A percentile compares a stretch with the other conserved stretches of the same genome.
phyloP scores from a whole-genome alignment of 805 yeast genomes.

The Candida parachauliodes region DNA sequence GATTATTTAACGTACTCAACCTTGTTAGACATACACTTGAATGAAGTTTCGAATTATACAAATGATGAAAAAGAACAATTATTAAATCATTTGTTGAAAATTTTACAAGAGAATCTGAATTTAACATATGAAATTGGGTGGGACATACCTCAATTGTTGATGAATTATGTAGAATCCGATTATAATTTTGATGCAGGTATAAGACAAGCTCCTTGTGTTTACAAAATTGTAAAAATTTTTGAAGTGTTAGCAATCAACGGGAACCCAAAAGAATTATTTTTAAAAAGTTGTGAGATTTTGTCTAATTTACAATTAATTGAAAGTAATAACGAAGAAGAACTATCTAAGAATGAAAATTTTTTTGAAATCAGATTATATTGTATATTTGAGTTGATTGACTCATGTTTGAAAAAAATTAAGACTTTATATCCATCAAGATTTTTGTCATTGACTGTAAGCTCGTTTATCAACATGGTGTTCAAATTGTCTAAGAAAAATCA shows the following conservation, averaged over 20 bases:
- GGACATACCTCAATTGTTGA: slow-evolving; percentile 77
- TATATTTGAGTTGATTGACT: slow-evolving; percentile 59
- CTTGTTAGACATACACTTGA: slow-evolving; percentile 57
- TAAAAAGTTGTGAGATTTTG: slow-evolving; percentile 67
- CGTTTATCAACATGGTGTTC: slow-evolving; percentile 46
- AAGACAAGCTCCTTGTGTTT: slow-evolving; percentile 38
- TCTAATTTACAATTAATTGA: slow-evolving; percentile 34
- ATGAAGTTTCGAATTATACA: slow-evolving; percentile 43
- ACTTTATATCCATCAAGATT: slow-evolving; percentile 80
- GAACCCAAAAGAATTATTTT: slow-evolving; percentile 74
- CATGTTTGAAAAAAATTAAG: slow-evolving; percentile 55
- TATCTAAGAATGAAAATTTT: slow-evolving; percentile 21
- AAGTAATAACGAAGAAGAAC: slow-evolving; percentile 14
- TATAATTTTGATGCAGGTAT: slow-evolving; percentile 22
- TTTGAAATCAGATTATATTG: slow-evolving; percentile 62
- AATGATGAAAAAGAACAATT: slow-evolving; percentile 48
- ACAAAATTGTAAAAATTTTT: slow-evolving; percentile 46
- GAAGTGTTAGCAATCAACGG: slow-evolving; percentile 65
- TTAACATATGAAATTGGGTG: slow-evolving; percentile 74
- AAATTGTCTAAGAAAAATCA: slow-evolving; percentile 8
- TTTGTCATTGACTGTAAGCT: slow-evolving; percentile 61
- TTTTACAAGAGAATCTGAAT: slow-evolving; percentile 43
- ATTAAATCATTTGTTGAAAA: slow-evolving; percentile 42
- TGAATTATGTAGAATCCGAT: slow-evolving; percentile 49
- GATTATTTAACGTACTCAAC: slow-evolving; percentile 76